Conservation (phyloP, 306 rosid species). For the Hylodesmum podocarpum region DNA sequence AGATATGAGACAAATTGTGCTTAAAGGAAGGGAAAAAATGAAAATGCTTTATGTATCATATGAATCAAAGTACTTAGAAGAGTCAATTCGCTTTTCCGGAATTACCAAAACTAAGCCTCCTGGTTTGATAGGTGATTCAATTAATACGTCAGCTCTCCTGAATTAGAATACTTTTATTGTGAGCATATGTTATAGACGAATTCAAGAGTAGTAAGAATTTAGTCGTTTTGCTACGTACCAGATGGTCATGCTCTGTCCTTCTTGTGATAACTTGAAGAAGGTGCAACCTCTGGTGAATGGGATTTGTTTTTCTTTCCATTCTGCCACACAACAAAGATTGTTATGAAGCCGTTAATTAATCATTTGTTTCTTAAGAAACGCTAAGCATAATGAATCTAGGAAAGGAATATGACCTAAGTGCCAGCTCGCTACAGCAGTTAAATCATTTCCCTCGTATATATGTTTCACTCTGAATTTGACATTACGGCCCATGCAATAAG, state of each 20-base stretch:
- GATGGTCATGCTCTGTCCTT: constrained; percentile 44
- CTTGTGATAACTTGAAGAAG: constrained; percentile 57
- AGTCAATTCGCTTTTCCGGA: background rate
- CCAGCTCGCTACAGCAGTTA: constrained; percentile 66
- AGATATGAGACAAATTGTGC: background rate
- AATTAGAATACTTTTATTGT: constrained; percentile 19
- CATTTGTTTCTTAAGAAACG: background rate
- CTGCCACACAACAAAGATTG: constrained; percentile 41
- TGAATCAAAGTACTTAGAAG: background rate
- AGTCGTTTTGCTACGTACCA: constrained; percentile 35
- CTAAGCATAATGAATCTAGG: background rate
- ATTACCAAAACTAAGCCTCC: constrained; percentile 76
- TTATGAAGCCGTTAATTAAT: background rate
- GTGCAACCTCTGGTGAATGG: constrained; percentile 93
- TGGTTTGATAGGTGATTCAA: constrained; percentile 88
- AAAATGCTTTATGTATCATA: background rate
- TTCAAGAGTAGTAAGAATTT: background rate
- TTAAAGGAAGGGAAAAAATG: background rate
- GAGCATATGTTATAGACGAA: constrained; percentile 16
- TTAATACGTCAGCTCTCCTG: constrained; percentile 69
- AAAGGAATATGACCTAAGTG: constrained; percentile 58
- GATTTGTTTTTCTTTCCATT: constrained; percentile 63
- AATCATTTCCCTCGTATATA: constrained; percentile 57
- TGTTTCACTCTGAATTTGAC: constrained; percentile 54
- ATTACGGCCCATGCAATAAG: constrained; percentile 65